These are phyloP conservation scores for Monosporascus sp. DNA, from an alignment of 2,329 filamentous ascomycete genomes.

Conservation along the genomic window DNA sequence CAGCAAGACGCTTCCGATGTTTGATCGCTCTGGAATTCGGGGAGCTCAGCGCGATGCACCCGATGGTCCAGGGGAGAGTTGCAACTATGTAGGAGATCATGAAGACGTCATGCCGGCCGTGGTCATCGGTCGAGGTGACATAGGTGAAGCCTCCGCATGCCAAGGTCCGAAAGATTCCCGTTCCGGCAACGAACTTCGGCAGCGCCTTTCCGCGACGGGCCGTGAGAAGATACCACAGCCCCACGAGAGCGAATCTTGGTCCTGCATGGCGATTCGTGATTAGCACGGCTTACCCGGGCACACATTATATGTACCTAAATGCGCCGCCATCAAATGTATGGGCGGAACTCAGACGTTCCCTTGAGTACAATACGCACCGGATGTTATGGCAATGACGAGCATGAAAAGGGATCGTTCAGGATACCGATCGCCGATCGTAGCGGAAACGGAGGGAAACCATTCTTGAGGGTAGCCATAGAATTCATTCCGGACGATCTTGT, in stretches of 20 bases:
- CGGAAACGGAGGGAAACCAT: slow-evolving; percentile 94
- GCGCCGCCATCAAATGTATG: too few relatives aligned
- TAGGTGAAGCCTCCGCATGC: slow-evolving; percentile 99
- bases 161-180: slow-evolving; percentile 81
- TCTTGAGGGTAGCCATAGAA: slow-evolving; percentile 90
- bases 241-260: slow-evolving; percentile 85
- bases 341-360: not conserved
- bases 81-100: slow-evolving; percentile 98
- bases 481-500: slow-evolving; percentile 97
- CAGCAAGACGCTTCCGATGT: slow-evolving; percentile 80
- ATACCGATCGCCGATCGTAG: slow-evolving; percentile 95
- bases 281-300: slow-evolving; percentile 4
- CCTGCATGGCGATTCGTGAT: slow-evolving; percentile 41
- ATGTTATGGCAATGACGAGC: slow-evolving; percentile 94
- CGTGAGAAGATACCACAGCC: slow-evolving; percentile 86
- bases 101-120: slow-evolving; percentile 98
- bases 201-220: slow-evolving; percentile 67
- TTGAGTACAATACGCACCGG: slow-evolving; percentile 47
- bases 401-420: slow-evolving; percentile 96
- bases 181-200: slow-evolving; percentile 73
- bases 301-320: not conserved
- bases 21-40: slow-evolving; percentile 76
- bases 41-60: slow-evolving; percentile 83
- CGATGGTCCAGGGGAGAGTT: slow-evolving; percentile 90
- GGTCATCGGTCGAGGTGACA: slow-evolving; percentile 95